phyloP scores from a whole-genome alignment of 805 yeast species.

The Diddensiella transvaalensis region DNA sequence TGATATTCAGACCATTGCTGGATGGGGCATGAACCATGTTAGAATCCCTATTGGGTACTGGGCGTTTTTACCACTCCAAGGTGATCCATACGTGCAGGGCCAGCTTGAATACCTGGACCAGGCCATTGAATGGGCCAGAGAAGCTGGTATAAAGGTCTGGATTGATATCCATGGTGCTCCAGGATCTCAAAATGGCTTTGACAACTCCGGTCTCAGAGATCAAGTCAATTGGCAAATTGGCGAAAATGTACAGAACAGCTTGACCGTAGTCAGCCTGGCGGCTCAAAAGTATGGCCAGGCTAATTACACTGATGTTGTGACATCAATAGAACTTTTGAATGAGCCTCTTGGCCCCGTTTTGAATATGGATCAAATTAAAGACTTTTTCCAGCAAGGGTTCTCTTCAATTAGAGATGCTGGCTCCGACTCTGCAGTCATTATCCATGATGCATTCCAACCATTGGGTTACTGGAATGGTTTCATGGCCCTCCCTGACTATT shows the following conservation, averaged over 20 bases:
- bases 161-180: slow-evolving; percentile 95
- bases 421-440: slow-evolving; percentile 54
- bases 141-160: slow-evolving; percentile 70
- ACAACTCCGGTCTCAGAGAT: slow-evolving; percentile 86
- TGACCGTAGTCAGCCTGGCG: slow-evolving; percentile 51
- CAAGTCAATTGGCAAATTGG: slow-evolving; percentile 48
- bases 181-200: slow-evolving; percentile 95
- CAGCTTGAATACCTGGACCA: slow-evolving; percentile 67
- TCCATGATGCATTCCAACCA: slow-evolving; percentile 80
- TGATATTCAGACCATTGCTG: slow-evolving; percentile 60
- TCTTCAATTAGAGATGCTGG: slow-evolving; percentile 51
- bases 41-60: slow-evolving; percentile 94
- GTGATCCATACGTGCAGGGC: slow-evolving; percentile 86
- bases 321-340: slow-evolving; percentile 80
- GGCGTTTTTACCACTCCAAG: slow-evolving; percentile 64
- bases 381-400: slow-evolving; percentile 64
- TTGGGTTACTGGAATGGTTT: slow-evolving; percentile 60
- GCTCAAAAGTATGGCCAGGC: slow-evolving; percentile 60
- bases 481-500: slow-evolving; percentile 42
- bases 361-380: slow-evolving; percentile 53
- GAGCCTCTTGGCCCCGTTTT: slow-evolving; percentile 81
- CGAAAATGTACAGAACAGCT: slow-evolving; percentile 50
- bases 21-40: slow-evolving; percentile 72
- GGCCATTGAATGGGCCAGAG: slow-evolving; percentile 73
- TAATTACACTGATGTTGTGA: slow-evolving; percentile 64